Percentiles rank a stretch among this genome's conserved stretches.
Conservation (phyloP, 768 basidiomycete genomes). For the Tubosaeta sp. region DNA sequence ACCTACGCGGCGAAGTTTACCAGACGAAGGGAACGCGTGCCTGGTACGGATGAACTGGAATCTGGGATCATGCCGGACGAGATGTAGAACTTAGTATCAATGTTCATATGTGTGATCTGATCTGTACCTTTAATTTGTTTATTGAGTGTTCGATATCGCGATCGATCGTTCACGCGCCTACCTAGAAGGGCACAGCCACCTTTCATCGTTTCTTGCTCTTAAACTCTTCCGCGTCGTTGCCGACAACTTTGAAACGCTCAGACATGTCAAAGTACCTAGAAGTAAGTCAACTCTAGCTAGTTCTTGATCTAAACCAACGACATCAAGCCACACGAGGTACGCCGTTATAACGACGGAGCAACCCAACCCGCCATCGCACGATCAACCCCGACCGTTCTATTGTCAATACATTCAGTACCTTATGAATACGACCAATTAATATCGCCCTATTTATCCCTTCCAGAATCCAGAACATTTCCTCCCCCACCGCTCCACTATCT, state of each 20-base stretch:
- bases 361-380: constrained; percentile 28
- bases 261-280: constrained; percentile 42
- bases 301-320: not conserved
- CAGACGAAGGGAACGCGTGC: too few species aligned
- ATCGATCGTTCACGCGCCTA: too few species aligned
- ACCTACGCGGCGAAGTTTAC: too few species aligned
- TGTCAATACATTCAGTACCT: constrained; percentile 27
- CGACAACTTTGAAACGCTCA: constrained; percentile 1
- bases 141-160: too few species aligned
- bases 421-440: constrained; percentile 33
- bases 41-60: too few species aligned
- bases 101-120: too few species aligned
- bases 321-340: constrained; percentile 60
- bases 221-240: not conserved
- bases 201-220: not conserved
- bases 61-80: too few species aligned
- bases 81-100: too few species aligned
- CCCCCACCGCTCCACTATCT: constrained; percentile 17
- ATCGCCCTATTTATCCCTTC: constrained; percentile 35
- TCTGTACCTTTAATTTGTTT: too few species aligned
- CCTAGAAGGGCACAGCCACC: constrained; percentile 14
- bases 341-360: constrained; percentile 62
- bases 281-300: constrained; percentile 23
- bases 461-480: constrained; percentile 15
- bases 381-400: constrained; percentile 33